These are phyloP conservation scores for Paxillus involutus DNA, from an alignment of 768 basidiomycete genomes.

Conservation along the genomic window DNA sequence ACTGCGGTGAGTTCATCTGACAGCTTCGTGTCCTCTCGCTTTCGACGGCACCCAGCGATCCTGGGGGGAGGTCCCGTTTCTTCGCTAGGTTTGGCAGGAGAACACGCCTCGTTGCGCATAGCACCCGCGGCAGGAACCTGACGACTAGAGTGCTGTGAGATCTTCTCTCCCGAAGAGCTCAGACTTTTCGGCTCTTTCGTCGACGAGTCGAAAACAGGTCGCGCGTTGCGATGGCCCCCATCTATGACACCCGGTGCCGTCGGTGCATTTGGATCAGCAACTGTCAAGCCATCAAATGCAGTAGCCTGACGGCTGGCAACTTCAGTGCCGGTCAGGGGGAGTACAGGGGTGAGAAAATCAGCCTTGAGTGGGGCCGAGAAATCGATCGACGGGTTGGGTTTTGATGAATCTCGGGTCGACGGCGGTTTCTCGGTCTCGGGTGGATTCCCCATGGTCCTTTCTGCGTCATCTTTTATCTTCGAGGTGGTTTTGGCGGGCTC, in stretches of 20 bases:
- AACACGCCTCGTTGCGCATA: neutral
- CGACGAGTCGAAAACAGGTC: neutral
- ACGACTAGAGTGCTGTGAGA: neutral
- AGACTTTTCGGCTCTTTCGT: neutral
- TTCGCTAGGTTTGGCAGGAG: neutral
- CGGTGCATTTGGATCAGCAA: neutral
- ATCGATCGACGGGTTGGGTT: conserved; percentile 12
- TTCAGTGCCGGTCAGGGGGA: neutral
- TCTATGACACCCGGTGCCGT: neutral
- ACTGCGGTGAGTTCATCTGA: neutral
- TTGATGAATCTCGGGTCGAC: conserved; percentile 6
- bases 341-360: neutral
- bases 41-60: conserved; percentile 26
- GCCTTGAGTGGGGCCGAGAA: conserved; percentile 7
- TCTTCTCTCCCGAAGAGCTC: neutral
- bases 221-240: neutral
- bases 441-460: neutral
- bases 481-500: neutral
- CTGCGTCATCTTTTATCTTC: neutral
- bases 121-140: neutral
- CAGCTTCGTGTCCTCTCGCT: conserved; percentile 17
- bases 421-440: neutral
- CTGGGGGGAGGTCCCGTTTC: conserved; percentile 7
- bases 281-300: neutral
- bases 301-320: neutral